Conservation (phyloP, 2,329 filamentous ascomycete genomes). For the Fusarium chuoi region DNA sequence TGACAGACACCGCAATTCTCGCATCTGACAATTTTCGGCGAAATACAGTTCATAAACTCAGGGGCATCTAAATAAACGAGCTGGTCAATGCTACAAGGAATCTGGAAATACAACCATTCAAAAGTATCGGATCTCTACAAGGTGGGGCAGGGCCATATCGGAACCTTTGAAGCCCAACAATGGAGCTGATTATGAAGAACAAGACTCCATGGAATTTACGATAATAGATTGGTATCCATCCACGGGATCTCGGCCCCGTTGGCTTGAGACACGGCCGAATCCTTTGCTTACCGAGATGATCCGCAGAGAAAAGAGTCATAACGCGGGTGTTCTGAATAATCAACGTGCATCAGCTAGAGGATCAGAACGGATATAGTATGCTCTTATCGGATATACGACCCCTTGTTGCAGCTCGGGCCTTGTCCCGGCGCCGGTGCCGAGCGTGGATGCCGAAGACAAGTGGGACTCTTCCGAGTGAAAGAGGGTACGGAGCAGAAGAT, state of each 20-base stretch:
- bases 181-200: constrained; percentile 6
- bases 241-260: constrained; percentile 31
- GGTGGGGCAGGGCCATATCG: constrained; percentile 10
- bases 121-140: constrained; percentile 12
- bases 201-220: constrained; percentile 1
- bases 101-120: neutral
- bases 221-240: neutral
- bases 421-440: constrained; percentile 31
- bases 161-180: constrained; percentile 37
- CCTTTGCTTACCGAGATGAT: constrained; percentile 16
- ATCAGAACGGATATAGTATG: constrained; percentile 23
- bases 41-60: neutral
- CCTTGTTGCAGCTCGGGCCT: constrained; percentile 2
- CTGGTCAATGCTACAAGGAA: constrained; percentile 3
- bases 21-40: neutral
- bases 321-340: constrained; percentile 1
- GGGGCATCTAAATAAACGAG: constrained; percentile 16
- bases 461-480: constrained; percentile 19
- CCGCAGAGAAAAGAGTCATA: constrained; percentile 9
- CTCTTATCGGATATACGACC: constrained; percentile 23
- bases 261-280: constrained; percentile 16
- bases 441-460: constrained; percentile 35
- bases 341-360: neutral
- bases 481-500: constrained; percentile 9
- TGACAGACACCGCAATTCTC: neutral